Evolutionary conservation across 805 yeast species (phyloP), one percentile per base, ranked within the genome.

Genomic region (Pichia insulana): DNA sequence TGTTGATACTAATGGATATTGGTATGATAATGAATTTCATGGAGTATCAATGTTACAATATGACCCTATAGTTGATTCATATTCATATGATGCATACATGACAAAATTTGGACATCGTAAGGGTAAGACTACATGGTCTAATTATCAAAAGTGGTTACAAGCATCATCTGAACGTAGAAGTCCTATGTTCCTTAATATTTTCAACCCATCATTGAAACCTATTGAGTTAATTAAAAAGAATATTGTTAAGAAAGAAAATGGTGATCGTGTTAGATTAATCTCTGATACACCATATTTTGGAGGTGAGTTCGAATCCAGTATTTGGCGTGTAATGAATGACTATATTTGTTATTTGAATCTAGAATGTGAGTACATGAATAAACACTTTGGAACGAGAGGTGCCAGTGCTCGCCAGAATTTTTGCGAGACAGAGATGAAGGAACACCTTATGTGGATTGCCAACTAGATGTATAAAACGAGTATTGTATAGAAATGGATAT

Each of bases 31-130:
- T 34, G 54, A 51, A 26, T 73, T 67, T 48, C 55, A 62, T 12
- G 78, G 76, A 6, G 70, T 73, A 22, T 77, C 74, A 12, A 71
- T 73, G 76, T 67, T 76, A 3, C 75, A 73, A 46, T 70, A 57
- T 48, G 77, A 74, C 50, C 77, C 78, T 1, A 61, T 64, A 1
- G 64, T 64, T 34, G 78, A 73, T 50, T 63, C 39, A 28, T 52
- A 49, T 34, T 45, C 61, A 9, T 37, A 47, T 20, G 50, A 47
- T 32, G 50, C 59, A 16, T 59, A 51, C 38, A 30, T 30, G 10
- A 53, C 53, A 13, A 53, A 52, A 32, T 53, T 49, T 41, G 18
- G 36, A 4, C 54, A 47, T 22, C 25, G 25, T 8, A 31, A 52
- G 10, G 48, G 50, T 27, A 19, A 28, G 2, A 52, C 57, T 10